Evolutionary conservation across 2,329 filamentous ascomycete species (phyloP).

Genomic region (Venturia aucupariae): DNA sequence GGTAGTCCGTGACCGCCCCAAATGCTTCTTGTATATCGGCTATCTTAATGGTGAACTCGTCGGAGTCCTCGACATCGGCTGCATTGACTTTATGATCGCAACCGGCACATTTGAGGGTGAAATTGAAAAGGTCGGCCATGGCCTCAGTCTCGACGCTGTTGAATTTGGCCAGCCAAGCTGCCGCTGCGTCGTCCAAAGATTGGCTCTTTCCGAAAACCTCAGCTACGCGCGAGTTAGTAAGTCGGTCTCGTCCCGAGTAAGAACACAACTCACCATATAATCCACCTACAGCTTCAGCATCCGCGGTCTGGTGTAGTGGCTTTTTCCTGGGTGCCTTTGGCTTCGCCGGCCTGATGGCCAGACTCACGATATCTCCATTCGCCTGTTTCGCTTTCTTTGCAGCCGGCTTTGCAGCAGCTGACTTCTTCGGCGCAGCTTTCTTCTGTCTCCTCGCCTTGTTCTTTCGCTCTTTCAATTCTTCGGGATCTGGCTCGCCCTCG

Average conservation of each 20-base stretch:
- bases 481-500: constrained; percentile 31
- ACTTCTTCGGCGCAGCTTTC: neutral
- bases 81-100: constrained; percentile 69
- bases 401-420: constrained; percentile 27
- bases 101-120: constrained; percentile 60
- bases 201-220: constrained; percentile 51
- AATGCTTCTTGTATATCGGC: constrained; percentile 82
- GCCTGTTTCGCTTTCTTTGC: constrained; percentile 40
- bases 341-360: constrained; percentile 46
- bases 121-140: constrained; percentile 51
- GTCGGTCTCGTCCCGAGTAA: neutral
- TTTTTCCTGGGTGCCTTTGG: constrained; percentile 40
- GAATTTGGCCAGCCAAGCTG: constrained; percentile 49
- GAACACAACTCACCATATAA: constrained; percentile 42
- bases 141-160: constrained; percentile 45
- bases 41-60: constrained; percentile 71
- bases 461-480: constrained; percentile 29
- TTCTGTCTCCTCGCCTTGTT: constrained; percentile 16
- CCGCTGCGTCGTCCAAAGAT: constrained; percentile 46
- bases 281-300: constrained; percentile 44
- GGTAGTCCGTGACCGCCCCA: constrained; percentile 80
- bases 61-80: constrained; percentile 81
- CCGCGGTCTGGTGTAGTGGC: constrained; percentile 41
- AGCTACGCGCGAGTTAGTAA: constrained; percentile 28
- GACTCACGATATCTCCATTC: constrained; percentile 39